Base-by-base conservation (phyloP, 257 asterid genomes). In the Oldenlandia corymbosa region DNA sequence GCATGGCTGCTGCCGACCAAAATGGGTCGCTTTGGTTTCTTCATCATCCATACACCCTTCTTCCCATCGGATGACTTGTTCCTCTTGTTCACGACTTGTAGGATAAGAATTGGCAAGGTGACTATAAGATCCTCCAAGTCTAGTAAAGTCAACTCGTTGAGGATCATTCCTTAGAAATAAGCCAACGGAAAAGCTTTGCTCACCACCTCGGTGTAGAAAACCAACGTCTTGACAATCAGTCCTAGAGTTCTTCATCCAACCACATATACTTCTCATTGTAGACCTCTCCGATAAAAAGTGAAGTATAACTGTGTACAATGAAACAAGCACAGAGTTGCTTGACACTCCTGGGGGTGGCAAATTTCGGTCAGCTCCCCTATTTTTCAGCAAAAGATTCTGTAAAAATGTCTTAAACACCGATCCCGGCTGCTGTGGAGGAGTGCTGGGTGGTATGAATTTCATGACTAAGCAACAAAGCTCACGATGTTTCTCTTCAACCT, bases 401-500 rank as follows among this genome's bases (percentile, higher is more conserved):
- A 91, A 69, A 72, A 91, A 88, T 62, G 90, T 78, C 78, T 87
- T 80, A 69, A 91, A 88, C 70, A 91, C 89, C 17, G 95, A 84
- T 59, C 98, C 98, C 30, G 97, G 98, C 69, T 80, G 75, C 82
- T 83, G 95, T 32, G 75, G 81, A 50, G 96, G 94, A 50, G 65
- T 64, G 34, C 78, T 80, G 64, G 98, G 95, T 51, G 98, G 97
- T 79, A 85, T 80, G 70, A 85, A 91, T 71, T 83, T 95, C 94
- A 91, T 88, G 59, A 88, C 95, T 74, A 91, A 74, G 54, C 85
- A 87, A 80, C 97, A 88, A 48, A 91, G 88, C 56, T 88, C 95
- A 76, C 98, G 83, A 56, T 91, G 98, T 85, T 91, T 91, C 83
- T 82, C 95, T 72, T 91, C 98, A 48, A 91, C 86, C 98, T 91